Conservation (phyloP, 495 filamentous ascomycete species). For the Penicillium antarcticum region DNA sequence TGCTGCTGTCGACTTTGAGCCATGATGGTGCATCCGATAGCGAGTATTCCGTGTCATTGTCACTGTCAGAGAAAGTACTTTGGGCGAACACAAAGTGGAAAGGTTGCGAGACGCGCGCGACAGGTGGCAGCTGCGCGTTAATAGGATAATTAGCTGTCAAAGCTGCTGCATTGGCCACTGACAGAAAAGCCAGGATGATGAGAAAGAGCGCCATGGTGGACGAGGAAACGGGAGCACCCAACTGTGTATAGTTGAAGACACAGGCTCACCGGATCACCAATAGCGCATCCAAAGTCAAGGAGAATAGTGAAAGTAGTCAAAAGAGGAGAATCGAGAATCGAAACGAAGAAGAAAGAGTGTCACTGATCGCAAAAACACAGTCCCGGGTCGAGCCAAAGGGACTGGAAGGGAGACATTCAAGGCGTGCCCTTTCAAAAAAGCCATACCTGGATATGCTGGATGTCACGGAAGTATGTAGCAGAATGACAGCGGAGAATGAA, state of each 20-base stretch:
- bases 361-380: constrained; percentile 20
- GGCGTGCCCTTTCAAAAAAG: constrained; percentile 36
- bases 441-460: constrained; percentile 48
- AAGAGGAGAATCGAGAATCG: constrained; percentile 16
- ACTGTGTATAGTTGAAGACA: constrained; percentile 13
- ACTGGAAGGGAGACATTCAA: constrained; percentile 35
- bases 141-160: constrained; percentile 60
- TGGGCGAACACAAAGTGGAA: constrained; percentile 68
- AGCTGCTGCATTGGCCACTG: constrained; percentile 38
- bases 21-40: constrained; percentile 62
- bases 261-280: constrained; percentile 11
- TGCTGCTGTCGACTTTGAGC: constrained; percentile 63
- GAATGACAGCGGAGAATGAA: constrained; percentile 29
- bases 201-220: constrained; percentile 30
- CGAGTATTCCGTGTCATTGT: constrained; percentile 55
- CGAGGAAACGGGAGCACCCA: constrained; percentile 12
- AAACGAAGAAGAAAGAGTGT: constrained; percentile 16
- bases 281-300: constrained; percentile 3
- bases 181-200: constrained; percentile 29
- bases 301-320: constrained; percentile 9
- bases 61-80: constrained; percentile 60
- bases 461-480: constrained; percentile 41
- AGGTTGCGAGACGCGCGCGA: constrained; percentile 60
- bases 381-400: constrained; percentile 34
- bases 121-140: constrained; percentile 73